Evolutionary conservation across 176 grass and related monocot genomes (phyloP), one percentile per base, ranked within the genome.

Genomic region (Tillandsia leiboldiana): DNA sequence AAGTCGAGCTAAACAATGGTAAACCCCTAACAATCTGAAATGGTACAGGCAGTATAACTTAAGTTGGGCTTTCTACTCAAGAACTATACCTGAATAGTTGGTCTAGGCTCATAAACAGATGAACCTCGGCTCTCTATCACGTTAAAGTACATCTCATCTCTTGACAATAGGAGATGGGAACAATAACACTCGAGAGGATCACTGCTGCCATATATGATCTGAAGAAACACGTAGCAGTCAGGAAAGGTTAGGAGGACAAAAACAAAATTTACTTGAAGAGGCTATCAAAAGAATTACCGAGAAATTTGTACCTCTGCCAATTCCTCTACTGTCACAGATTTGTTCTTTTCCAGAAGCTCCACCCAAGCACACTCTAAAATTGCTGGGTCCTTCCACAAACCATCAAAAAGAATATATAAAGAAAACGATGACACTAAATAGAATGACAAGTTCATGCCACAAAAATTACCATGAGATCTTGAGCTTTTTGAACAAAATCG

Each of bases 311-410:
- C 94, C 84, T 93, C 89, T 18, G 94, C 84, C 75, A 99, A 80
- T 66, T 99, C 94, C 33, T 93, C 82, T 66, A 87, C 79, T 79
- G 89, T 84, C 79, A 93, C 82, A 64, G 87, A 86, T 78, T 87
- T 86, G 71, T 88, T 86, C 63, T 90, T 87, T 83, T 99, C 89
- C 63, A 84, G 83, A 78, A 99, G 82, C 68, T 99, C 94, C 76
- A 82, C 74, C 94, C 89, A 99, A 50, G 94, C 86, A 80, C 84
- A 92, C 67, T 99, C 94, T 63, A 99, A 71, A 64, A 97, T 84
- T 63, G 77, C 76, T 72, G 89, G 87, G 64, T 97, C 89, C 94
- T 97, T 74, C 51, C 53, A 71, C 12, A 80, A 70, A 49, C 17
- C 10, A 71, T 64, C 11, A 64, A n/a, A 11, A 69, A 51, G 50